Base-by-base conservation (phyloP, 169 alveolate species). In the Cryptosporidium viatorum region DNA sequence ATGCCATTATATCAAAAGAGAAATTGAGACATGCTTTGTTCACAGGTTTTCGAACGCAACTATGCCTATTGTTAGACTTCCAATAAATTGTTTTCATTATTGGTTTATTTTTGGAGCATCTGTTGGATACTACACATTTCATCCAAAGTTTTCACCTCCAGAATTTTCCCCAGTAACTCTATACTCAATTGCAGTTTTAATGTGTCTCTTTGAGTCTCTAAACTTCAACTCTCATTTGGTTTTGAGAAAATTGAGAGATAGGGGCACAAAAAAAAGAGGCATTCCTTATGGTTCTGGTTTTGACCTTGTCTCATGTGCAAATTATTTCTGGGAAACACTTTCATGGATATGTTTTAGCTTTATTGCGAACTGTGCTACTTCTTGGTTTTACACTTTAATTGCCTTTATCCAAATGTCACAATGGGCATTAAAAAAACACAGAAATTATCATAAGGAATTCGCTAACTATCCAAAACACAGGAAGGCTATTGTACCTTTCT, bases 11-110 rank as follows among this genome's bases (percentile, higher is more conserved):
- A n/a, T 95, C 23, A 98, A 98, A 94, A 94, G 99, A 93, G 99
- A 97, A 73, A 84, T 97, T n/a, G 99, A 98, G 93, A 96, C 99
- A 60, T 71, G 97, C 55, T 98, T 97, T 89, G 96, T 98, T 31
- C 99, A 98, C 92, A 94, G 98, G 37, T 98, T 97, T 91, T 96
- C 99, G 68, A 97, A 96, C 92, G 97, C 97, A 68, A 97, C 99
- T 9, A 98, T 98, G 99, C 99, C 99, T 21, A 93, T 97, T 39
- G 71, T 84, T 41, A 95, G 97, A 84, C 96, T 98, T 29, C 97
- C 97, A 87, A 96, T 92, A 80, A 98, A 98, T 93, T 97, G 99
- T 80, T 96, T 97, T 7, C 99, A 98, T 93, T 97, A 98, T 94
- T 98, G 99, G 99, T 93, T 94, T 39, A 84, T 97, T 45, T 96